Conservation (phyloP, 768 basidiomycete species). For the Leccinum subgranulosum region DNA sequence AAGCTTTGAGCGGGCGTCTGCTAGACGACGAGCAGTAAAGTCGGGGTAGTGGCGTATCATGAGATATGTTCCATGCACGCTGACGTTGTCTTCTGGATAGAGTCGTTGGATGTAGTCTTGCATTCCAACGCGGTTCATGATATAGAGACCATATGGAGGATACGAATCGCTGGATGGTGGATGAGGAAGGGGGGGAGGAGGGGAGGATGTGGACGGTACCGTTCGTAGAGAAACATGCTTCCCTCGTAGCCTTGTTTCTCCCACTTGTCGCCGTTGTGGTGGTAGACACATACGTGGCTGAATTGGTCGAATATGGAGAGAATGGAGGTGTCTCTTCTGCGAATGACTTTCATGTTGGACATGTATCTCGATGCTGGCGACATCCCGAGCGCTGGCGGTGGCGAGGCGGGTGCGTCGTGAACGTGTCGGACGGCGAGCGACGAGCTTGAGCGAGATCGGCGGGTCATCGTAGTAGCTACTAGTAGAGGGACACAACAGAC, state of each 20-base stretch:
- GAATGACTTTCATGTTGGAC: constrained; percentile 77
- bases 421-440: constrained; percentile 19
- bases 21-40: constrained; percentile 52
- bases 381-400: constrained; percentile 42
- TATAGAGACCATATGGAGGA: constrained; percentile 82
- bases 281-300: constrained; percentile 82
- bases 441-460: constrained; percentile 32
- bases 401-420: neutral
- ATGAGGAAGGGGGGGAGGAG: constrained; percentile 6
- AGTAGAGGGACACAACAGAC: neutral
- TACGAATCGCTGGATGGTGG: constrained; percentile 54
- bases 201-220: constrained; percentile 37
- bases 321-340: constrained; percentile 76
- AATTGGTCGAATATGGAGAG: constrained; percentile 82
- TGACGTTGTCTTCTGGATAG: constrained; percentile 75
- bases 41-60: constrained; percentile 75
- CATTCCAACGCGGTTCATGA: constrained; percentile 78
- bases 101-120: constrained; percentile 68
- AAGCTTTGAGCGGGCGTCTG: constrained; percentile 29
- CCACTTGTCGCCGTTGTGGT: constrained; percentile 73
- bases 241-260: constrained; percentile 82
- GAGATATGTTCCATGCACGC: constrained; percentile 56
- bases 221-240: constrained; percentile 86
- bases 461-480: neutral
- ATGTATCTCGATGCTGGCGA: constrained; percentile 63